Base-by-base conservation (phyloP, 805 yeast genomes). In the Yamadazyma kitorensis region DNA sequence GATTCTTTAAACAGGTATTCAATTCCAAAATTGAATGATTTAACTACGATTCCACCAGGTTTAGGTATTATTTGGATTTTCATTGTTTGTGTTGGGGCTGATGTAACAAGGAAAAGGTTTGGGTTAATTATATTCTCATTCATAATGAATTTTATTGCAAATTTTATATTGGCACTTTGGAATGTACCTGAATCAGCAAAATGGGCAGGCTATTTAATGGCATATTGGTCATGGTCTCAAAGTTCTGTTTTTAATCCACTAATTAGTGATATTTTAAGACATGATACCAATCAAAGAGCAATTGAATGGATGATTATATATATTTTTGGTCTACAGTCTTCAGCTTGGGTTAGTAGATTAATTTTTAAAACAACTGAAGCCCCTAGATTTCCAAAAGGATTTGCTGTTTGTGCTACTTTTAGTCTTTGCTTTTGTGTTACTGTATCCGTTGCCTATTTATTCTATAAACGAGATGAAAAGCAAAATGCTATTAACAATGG, bases 21-120 rank as follows among this genome's bases (percentile, higher is more conserved):
- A 0, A 58, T 66, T 27, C 68, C 64, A 1, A 57, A 60, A 37
- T 54, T 77, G 14, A 76, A 79, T 46, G 62, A 76, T 37, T 56
- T 74, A 30, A 61, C 79, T 9, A 68, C 79, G 3, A 43, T 76
- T 12, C 76, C 84, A 0, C 82, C 84, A 2, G 80, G 75, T 10
- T 52, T 79, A 18, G 84, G 84, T 6, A 64, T 79, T 24, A 49
- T 72, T 2, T 78, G 59, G 45, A 67, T 74, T n/a, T 39, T 70
- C 14, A 38, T 72, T 6, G 61, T 67, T 17, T 65, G 76, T 27
- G 55, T 63, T 21, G 75, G 75, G 31, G 77, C 82, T 4, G 82
- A 78, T 54, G 45, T 73, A 14, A 63, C 72, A 4, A 36, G 45
- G 12, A 47, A 45, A 31, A 32, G 57, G 16, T 52, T 47, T 34